Evolutionary conservation across 257 asterid genomes (phyloP).

Genomic region (Plantago ovata): DNA sequence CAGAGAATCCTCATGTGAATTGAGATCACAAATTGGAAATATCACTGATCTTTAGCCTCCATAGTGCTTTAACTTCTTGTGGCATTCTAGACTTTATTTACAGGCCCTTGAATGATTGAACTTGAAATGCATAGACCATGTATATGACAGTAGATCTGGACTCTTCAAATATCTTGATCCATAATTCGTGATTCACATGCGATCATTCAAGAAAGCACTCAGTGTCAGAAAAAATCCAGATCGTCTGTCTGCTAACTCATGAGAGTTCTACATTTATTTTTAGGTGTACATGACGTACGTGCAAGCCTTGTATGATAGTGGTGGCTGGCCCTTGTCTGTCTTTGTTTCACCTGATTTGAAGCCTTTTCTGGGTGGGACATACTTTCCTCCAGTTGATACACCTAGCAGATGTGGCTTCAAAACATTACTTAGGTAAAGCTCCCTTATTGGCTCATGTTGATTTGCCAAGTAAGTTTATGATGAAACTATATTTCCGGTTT

Average conservation of each 20-base stretch:
- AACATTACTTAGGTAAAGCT: constrained; percentile 67
- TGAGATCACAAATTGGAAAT: too few species aligned
- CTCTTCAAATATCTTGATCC: too few species aligned
- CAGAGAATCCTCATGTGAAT: too few species aligned
- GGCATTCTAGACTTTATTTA: too few species aligned
- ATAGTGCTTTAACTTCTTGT: too few species aligned
- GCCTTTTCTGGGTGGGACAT: constrained; percentile 99
- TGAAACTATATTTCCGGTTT: constrained; percentile 11
- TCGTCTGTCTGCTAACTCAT: not conserved
- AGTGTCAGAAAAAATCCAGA: not conserved
- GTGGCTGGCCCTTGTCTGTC: constrained; percentile 95
- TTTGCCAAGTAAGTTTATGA: not conserved
- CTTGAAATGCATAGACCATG: too few species aligned
- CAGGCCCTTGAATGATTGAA: too few species aligned
- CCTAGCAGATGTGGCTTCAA: constrained; percentile 94
- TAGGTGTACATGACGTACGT: constrained; percentile 98
- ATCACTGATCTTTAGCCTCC: too few species aligned
- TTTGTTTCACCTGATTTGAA: constrained; percentile 91
- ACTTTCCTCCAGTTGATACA: constrained; percentile 93
- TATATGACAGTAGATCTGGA: too few species aligned
- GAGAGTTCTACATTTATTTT: constrained; percentile 6
- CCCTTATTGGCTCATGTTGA: not conserved
- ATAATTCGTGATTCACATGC: too few species aligned
- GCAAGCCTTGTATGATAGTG: constrained; percentile 90
- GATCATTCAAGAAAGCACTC: not conserved